Conservation (phyloP, 2,329 filamentous ascomycete species). For the Emmonsia crescens region DNA sequence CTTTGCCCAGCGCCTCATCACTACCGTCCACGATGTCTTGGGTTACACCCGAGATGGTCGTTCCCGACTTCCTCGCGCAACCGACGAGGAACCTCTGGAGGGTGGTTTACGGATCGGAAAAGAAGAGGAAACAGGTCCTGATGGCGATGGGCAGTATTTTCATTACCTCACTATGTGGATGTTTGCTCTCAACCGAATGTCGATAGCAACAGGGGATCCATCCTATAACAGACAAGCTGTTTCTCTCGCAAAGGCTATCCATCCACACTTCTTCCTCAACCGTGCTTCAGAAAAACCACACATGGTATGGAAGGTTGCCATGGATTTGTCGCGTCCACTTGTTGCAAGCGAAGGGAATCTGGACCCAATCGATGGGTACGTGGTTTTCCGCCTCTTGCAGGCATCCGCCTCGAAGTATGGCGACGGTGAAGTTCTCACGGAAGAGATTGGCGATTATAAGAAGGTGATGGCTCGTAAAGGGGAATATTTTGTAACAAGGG, state of each 20-base stretch:
- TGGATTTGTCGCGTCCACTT: constrained; percentile 38
- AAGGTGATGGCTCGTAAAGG: constrained; percentile 39
- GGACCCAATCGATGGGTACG: constrained; percentile 46
- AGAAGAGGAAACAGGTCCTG: constrained; percentile 36
- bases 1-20: constrained; percentile 40
- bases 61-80: constrained; percentile 40
- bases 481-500: constrained; percentile 35
- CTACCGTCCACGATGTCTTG: constrained; percentile 43
- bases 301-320: constrained; percentile 49
- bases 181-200: constrained; percentile 48
- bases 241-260: constrained; percentile 42
- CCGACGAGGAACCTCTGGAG: constrained; percentile 40
- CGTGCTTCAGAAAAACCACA: constrained; percentile 23
- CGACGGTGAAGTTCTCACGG: constrained; percentile 27
- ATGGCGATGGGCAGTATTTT: constrained; percentile 51
- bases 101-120: constrained; percentile 52
- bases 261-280: constrained; percentile 41
- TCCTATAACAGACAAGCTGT: constrained; percentile 43
- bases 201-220: constrained; percentile 37
- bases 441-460: constrained; percentile 45
- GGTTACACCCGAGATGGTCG: constrained; percentile 42
- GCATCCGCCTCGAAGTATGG: constrained; percentile 26
- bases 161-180: constrained; percentile 54
- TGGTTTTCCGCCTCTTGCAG: constrained; percentile 41
- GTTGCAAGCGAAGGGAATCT: constrained; percentile 45